These are phyloP conservation scores for Tilletia walkeri DNA, from an alignment of 1,284 basidiomycete species.

Conservation along the genomic window DNA sequence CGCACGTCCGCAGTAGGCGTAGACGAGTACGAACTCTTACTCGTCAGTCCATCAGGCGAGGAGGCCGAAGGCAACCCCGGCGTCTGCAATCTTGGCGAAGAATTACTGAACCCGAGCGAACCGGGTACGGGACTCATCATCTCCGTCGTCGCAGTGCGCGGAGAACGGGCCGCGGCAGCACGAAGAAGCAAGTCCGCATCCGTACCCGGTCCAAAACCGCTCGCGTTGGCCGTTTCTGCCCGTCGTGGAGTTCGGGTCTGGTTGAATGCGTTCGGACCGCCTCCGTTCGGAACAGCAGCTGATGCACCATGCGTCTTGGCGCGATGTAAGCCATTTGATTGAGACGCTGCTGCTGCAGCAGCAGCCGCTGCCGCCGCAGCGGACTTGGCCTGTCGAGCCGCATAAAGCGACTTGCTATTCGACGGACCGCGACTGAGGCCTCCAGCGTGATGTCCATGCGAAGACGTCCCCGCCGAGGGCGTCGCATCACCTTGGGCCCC, in stretches of 20 bases:
- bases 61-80: constrained; percentile 21
- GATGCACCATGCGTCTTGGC: constrained; percentile 24
- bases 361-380: constrained; percentile 31
- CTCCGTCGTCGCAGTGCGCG: background rate
- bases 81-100: constrained; percentile 14
- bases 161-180: constrained; percentile 7
- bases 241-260: constrained; percentile 25
- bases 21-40: constrained; percentile 1
- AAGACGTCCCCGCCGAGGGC: constrained; percentile 30
- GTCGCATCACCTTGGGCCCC: constrained; percentile 19
- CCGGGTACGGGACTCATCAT: background rate
- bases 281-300: constrained; percentile 27
- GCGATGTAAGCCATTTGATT: constrained; percentile 23
- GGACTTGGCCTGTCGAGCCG: constrained; percentile 33
- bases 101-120: background rate
- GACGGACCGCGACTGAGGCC: constrained; percentile 29
- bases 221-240: constrained; percentile 24
- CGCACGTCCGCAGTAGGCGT: constrained; percentile 21
- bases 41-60: constrained; percentile 11
- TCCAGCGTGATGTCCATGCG: background rate
- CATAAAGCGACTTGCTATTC: constrained; percentile 25
- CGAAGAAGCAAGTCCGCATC: background rate
- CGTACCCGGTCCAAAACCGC: background rate
- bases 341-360: constrained; percentile 16
- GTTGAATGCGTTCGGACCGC: constrained; percentile 20